Evolutionary conservation across 805 yeast species (phyloP), one percentile per base, ranked within the genome.

Genomic region (Saccharomycopsis babjevae): DNA sequence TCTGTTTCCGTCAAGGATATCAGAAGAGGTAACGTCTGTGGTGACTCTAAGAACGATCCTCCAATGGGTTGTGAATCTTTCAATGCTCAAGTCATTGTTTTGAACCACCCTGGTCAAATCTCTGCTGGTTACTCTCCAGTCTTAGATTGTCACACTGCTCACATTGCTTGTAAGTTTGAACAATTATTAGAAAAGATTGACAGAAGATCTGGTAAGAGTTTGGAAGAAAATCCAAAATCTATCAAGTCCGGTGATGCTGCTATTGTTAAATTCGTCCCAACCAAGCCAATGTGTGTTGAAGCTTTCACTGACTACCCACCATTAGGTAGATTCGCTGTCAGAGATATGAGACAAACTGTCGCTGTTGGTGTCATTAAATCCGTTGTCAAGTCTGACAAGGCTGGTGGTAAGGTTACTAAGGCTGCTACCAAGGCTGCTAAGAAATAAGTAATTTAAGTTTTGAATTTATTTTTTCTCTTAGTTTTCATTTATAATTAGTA

Each of bases 301-400:
- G 83, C 93, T 70, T 93, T 85, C 86, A 80, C 85, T 74, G 94
- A 90, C 75, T 91, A 93, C 86, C 97, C 93, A 77, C 97, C 96
- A 81, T 80, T 93, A 78, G 94, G 97, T 81, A 91, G 98, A 86
- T 83, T 93, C 81, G 93, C 93, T 77, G 97, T 91, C 85, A 92
- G 97, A 88, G 97, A 91, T 83, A 91, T 91, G 97, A 89, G 97
- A 88, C 97, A 91, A 83, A 92, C 97, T 73, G 97, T 92, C 74
- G 97, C 97, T 77, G 97, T 92, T 77, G 97, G 97, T 89, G 97
- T 92, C 76, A 88, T 93, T 88, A 93, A 93, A 86, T 79, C 90
- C 68, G 96, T 90, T 72, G 96, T 83, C 74, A 90, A 90, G 88
- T 75, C 88, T 70, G 86, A 84, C 80, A 52, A 46, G 39, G 80